phyloP scores from a whole-genome alignment of 2,329 filamentous ascomycete species.

The Dactylellina sp. region DNA sequence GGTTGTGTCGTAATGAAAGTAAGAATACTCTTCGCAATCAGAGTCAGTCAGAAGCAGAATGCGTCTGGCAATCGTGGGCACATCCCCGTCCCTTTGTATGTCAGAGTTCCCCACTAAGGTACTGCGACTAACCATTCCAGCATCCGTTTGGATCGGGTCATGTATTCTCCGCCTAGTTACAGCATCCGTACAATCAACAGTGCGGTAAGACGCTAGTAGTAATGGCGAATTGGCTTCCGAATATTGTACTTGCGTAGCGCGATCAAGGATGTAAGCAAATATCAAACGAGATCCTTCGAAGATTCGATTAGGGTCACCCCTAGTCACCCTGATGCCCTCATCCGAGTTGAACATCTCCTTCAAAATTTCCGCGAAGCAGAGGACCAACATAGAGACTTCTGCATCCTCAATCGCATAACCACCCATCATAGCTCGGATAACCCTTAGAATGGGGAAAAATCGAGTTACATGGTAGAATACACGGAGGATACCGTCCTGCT shows the following conservation, averaged over 20 bases:
- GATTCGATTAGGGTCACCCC: slow-evolving; percentile 58
- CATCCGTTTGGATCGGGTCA: slow-evolving; percentile 59
- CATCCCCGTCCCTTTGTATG: not conserved
- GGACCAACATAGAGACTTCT: not conserved
- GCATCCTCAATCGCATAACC: slow-evolving; percentile 1
- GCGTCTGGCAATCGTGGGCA: not conserved
- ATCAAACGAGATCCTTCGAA: slow-evolving; percentile 63
- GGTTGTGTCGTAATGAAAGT: not conserved
- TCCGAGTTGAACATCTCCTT: slow-evolving; percentile 55
- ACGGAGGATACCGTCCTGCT: slow-evolving; percentile 6
- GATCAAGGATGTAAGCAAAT: slow-evolving; percentile 63
- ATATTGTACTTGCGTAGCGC: slow-evolving; percentile 60
- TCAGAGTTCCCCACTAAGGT: not conserved
- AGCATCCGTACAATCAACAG: slow-evolving; percentile 61
- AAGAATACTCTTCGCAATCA: slow-evolving; percentile 21
- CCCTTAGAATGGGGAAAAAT: slow-evolving; percentile 17
- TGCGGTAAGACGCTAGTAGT: slow-evolving; percentile 60
- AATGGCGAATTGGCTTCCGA: slow-evolving; percentile 46
- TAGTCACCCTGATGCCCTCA: slow-evolving; percentile 59
- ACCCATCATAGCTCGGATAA: slow-evolving; percentile 11
- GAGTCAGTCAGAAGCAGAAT: slow-evolving; percentile 6
- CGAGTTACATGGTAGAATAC: slow-evolving; percentile 5
- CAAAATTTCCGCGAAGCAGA: slow-evolving; percentile 7
- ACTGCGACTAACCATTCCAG: slow-evolving; percentile 61
- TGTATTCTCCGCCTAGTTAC: slow-evolving; percentile 61